Percentiles rank a stretch among this genome's conserved stretches.
These are phyloP conservation scores for Delonix regia DNA, from an alignment of 306 rosid species.

Conservation along the genomic window DNA sequence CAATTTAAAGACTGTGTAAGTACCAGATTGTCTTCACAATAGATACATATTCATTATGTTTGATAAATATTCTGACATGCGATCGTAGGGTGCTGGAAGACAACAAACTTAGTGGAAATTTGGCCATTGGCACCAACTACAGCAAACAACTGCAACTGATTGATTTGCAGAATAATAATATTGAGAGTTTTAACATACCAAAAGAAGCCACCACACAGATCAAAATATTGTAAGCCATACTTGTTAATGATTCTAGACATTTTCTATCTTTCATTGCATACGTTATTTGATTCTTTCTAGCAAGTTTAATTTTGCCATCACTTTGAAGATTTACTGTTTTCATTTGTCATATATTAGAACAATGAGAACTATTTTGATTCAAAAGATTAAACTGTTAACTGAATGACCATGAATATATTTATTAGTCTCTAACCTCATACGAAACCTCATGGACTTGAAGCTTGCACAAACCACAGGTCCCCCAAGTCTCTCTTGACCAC, in stretches of 20 bases:
- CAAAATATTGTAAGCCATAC: slow-evolving; percentile 40
- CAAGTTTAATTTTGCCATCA: no score
- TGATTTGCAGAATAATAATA: slow-evolving; percentile 41
- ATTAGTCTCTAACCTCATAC: no score
- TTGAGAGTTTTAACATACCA: slow-evolving; percentile 22
- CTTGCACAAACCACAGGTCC: no score
- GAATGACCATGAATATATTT: no score
- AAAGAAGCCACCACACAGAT: slow-evolving; percentile 23
- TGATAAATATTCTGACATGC: not conserved
- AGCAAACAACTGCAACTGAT: slow-evolving; percentile 39
- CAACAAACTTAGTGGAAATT: slow-evolving; percentile 42
- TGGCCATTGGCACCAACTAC: slow-evolving; percentile 39
- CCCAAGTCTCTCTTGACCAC: not conserved
- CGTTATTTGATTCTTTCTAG: not conserved
- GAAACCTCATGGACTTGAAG: no score
- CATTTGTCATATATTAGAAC: not conserved
- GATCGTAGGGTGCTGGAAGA: slow-evolving; percentile 39
- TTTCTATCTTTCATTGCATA: not conserved
- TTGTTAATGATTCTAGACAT: not conserved
- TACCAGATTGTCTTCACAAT: slow-evolving; percentile 15
- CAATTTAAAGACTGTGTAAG: slow-evolving; percentile 66
- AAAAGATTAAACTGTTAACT: no score
- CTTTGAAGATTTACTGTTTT: not conserved
- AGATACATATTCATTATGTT: slow-evolving; percentile 10
- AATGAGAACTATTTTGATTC: no score